A percentile compares a stretch with the other conserved stretches of the same genome.
These are phyloP conservation scores for Apiotrichum gracile DNA, from an alignment of 1,284 basidiomycete genomes.

Conservation along the genomic window DNA sequence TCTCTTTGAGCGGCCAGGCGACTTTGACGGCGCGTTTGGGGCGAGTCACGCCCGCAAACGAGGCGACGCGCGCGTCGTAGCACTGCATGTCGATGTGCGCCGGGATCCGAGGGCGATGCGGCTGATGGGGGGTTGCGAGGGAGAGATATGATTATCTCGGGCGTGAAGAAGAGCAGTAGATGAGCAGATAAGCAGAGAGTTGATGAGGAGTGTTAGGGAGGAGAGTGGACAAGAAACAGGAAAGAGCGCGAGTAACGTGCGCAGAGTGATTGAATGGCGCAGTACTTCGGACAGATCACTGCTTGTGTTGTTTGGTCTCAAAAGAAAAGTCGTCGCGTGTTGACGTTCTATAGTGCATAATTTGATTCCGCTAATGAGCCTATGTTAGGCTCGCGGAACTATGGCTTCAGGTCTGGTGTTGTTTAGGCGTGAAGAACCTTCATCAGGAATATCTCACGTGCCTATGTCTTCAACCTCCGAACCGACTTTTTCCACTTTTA, in stretches of 20 bases:
- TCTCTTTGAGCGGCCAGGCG: slow-evolving; percentile 34
- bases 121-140: background rate
- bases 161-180: no score
- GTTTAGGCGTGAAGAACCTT: no score
- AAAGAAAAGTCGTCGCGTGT: background rate
- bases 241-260: no score
- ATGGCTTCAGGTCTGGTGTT: no score
- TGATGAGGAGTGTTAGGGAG: no score
- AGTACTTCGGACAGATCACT: no score
- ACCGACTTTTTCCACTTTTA: background rate
- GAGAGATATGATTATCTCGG: background rate
- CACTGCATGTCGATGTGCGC: slow-evolving; percentile 30
- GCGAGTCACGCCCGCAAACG: slow-evolving; percentile 24
- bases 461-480: no score
- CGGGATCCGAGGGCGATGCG: background rate
- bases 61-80: slow-evolving; percentile 30
- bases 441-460: no score
- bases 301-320: background rate
- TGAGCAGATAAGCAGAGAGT: no score
- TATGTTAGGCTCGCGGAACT: no score
- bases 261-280: no score
- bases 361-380: background rate
- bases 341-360: background rate
- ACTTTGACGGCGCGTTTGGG: slow-evolving; percentile 32
- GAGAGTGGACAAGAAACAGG: no score